These are phyloP conservation scores for Pseudomonodictys pantanalensis DNA, from an alignment of 495 filamentous ascomycete species.

Conservation along the genomic window DNA sequence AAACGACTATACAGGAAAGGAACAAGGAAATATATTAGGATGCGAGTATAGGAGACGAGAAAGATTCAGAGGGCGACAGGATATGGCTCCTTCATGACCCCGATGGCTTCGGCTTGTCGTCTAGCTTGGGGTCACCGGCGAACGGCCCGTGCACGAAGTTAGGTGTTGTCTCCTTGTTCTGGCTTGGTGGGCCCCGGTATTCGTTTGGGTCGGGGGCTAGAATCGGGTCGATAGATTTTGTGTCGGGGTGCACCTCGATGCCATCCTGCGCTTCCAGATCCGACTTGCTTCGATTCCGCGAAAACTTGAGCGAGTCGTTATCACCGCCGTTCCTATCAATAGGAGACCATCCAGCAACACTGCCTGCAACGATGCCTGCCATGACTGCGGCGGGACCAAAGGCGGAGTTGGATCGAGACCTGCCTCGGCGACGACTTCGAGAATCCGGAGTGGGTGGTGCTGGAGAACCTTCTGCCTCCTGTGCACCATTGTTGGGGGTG, in stretches of 20 bases:
- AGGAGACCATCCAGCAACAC: constrained; percentile 85
- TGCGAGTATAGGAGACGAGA: background rate
- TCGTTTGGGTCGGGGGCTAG: constrained; percentile 43
- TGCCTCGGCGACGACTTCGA: constrained; percentile 62
- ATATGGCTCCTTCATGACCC: constrained; percentile 1
- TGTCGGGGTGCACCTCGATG: constrained; percentile 58
- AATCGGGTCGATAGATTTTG: constrained; percentile 54
- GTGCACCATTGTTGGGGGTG: constrained; percentile 63
- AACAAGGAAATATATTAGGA: background rate
- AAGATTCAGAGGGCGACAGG: background rate
- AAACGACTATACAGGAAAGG: background rate
- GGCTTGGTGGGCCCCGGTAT: constrained; percentile 55
- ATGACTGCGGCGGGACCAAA: constrained; percentile 80
- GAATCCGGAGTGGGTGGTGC: constrained; percentile 68
- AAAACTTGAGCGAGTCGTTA: constrained; percentile 52
- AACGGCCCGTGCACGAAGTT: constrained; percentile 44
- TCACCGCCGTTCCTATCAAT: constrained; percentile 60
- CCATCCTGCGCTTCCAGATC: constrained; percentile 53
- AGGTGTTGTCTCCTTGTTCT: constrained; percentile 55
- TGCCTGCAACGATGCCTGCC: constrained; percentile 85
- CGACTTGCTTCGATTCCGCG: constrained; percentile 42
- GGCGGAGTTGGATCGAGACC: constrained; percentile 84
- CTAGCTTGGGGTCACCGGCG: constrained; percentile 33
- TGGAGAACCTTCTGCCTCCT: constrained; percentile 50
- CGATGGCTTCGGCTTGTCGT: constrained; percentile 9